A percentile compares a stretch with the other conserved stretches of the same genome.
These are phyloP conservation scores for Acrocalymma vagum DNA, from an alignment of 2,329 filamentous ascomycete genomes.

Conservation along the genomic window DNA sequence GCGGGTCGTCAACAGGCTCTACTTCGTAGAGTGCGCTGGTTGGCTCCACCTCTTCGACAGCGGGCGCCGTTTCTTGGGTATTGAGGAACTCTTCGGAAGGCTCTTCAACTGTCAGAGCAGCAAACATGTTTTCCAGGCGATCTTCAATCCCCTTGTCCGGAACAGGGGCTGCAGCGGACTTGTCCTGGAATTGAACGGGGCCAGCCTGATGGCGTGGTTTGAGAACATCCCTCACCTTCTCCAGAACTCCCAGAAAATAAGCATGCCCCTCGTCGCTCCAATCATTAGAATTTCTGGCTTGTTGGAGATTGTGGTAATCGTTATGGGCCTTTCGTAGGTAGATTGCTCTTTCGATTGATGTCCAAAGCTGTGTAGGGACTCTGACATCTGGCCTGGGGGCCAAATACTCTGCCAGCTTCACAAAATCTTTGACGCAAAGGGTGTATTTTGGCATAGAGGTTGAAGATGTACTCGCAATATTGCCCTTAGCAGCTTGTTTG, in stretches of 20 bases:
- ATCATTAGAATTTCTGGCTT: neutral
- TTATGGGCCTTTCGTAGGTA: constrained; percentile 1
- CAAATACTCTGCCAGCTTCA: constrained; percentile 49
- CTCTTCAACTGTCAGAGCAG: constrained; percentile 44
- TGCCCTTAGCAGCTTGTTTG: constrained; percentile 9
- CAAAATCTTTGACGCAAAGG: constrained; percentile 50
- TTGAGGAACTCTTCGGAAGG: constrained; percentile 48
- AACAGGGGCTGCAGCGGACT: no score
- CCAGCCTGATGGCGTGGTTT: constrained; percentile 9
- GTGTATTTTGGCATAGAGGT: constrained; percentile 33
- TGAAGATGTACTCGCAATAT: neutral
- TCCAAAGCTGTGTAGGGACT: constrained; percentile 3
- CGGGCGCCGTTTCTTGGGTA: constrained; percentile 35
- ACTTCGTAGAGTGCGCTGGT: constrained; percentile 3
- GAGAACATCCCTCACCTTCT: constrained; percentile 43
- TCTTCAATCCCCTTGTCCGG: constrained; percentile 1
- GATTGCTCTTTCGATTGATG: constrained; percentile 7
- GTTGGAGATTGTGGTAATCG: constrained; percentile 3
- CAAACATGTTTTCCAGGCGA: constrained; percentile 42
- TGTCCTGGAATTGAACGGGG: constrained; percentile 1
- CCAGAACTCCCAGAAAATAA: constrained; percentile 46
- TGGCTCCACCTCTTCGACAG: constrained; percentile 9
- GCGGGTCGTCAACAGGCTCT: constrained; percentile 10
- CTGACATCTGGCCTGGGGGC: constrained; percentile 14
- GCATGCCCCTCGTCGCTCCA: constrained; percentile 33